Evolutionary conservation across 1,139 yeast species (phyloP), one percentile per base, ranked within the genome.

Genomic region (Waltiozyma solani): DNA sequence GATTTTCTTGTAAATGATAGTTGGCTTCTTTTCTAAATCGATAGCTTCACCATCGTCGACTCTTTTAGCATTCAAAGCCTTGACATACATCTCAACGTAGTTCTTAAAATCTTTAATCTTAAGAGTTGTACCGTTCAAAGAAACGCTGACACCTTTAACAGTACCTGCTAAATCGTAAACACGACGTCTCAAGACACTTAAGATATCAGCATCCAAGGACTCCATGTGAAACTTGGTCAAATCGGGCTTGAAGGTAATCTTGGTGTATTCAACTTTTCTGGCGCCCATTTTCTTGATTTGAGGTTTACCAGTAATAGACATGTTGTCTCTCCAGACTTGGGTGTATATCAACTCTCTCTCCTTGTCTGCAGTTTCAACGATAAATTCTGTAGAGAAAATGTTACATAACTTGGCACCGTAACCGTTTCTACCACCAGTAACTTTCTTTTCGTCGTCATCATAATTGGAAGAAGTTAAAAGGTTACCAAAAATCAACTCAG

Each of bases 341-440:
- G 69, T 68, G 57, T 93, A 93, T 34, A 72, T 63, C 52, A 73
- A 71, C 34, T 73, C 79, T 11, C 69, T 66, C 36, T 62, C 66
- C 43, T 76, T 72, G 57, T 91, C 96, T 10, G 95, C 94, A 6
- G 99, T 93, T 58, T 89, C 96, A 32, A 93, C 71, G 15, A 69
- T 73, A 56, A 93, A 93, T 53, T 84, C 83, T 3, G 89, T 83
- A 19, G 96, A 87, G 57, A 86, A 86, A 51, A 93, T 84, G 63
- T 93, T 83, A 71, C 94, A 85, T 59, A 93, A 67, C 58, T 93
- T 93, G 36, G 99, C 98, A 62, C 99, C 99, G 58, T 77, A 93
- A 48, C 98, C 98, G 58, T 93, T 93, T 68, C 99, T 77, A 61
- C 99, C 99, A 66, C 98, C 99, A 2, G 96, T 86, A 22, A 93